These are phyloP conservation scores for Chytriomyces sp. DNA, from an alignment of 192 early-diverging fungal species.

Conservation along the genomic window DNA sequence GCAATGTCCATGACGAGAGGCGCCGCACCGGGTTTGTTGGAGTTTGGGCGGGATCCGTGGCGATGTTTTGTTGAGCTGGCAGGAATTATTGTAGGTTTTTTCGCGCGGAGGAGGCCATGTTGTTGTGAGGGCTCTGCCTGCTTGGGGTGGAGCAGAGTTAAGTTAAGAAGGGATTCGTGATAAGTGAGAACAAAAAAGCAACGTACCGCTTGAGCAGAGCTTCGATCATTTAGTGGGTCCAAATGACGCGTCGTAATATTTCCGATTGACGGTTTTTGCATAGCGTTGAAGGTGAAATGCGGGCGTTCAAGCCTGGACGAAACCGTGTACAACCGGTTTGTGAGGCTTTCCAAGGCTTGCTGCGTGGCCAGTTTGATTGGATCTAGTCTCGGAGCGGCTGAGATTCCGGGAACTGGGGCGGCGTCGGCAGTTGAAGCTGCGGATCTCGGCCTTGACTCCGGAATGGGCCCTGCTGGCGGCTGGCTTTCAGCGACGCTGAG, in stretches of 20 bases:
- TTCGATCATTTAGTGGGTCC: background rate
- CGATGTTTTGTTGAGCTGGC: slow-evolving; percentile 29
- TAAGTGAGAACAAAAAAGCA: background rate
- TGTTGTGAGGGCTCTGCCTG: background rate
- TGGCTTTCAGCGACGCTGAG: no score
- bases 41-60: background rate
- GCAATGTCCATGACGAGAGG: background rate
- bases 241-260: background rate
- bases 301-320: slow-evolving; percentile 23
- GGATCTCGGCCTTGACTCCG: no score
- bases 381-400: background rate
- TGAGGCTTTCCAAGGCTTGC: slow-evolving; percentile 6
- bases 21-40: background rate
- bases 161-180: background rate
- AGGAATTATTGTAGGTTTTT: slow-evolving; percentile 22
- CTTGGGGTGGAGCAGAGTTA: background rate
- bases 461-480: no score
- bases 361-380: background rate
- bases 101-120: slow-evolving; percentile 1
- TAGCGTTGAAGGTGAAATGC: slow-evolving; percentile 7
- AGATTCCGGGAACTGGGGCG: no score
- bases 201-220: background rate
- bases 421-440: no score
- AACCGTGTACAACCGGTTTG: slow-evolving; percentile 19
- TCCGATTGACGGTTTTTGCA: background rate